These are phyloP conservation scores for Boechera divaricarpa DNA, from an alignment of 345 rosid species.

Conservation along the genomic window DNA sequence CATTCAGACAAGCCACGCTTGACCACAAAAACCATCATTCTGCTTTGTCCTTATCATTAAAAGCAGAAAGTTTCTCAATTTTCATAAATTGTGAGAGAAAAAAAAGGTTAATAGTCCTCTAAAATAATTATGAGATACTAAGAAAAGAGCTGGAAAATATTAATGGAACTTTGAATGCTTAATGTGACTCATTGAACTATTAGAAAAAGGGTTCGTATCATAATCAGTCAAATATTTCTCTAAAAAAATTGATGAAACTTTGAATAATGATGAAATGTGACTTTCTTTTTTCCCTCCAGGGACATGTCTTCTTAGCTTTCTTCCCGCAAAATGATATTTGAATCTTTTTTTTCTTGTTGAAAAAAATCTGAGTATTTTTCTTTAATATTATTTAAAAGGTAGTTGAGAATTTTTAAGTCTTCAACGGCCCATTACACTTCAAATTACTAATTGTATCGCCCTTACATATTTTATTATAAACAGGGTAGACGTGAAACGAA, in stretches of 20 bases:
- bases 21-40: conserved; percentile 30
- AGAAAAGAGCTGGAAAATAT: background rate
- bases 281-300: background rate
- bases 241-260: conserved; percentile 12
- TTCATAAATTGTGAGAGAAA: conserved; percentile 7
- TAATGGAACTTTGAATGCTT: conserved; percentile 21
- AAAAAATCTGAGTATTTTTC: background rate
- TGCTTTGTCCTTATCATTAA: conserved; percentile 8
- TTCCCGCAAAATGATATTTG: conserved; percentile 1
- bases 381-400: conserved; percentile 1
- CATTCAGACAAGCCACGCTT: conserved; percentile 35
- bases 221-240: conserved; percentile 15
- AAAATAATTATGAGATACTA: conserved; percentile 12
- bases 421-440: background rate
- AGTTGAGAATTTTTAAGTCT: background rate
- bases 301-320: conserved; percentile 18
- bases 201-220: background rate
- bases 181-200: background rate
- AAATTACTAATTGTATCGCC: background rate
- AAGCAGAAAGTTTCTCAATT: conserved; percentile 13
- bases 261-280: conserved; percentile 16
- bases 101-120: background rate
- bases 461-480: background rate
- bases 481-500: too few relatives aligned
- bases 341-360: background rate